Conservation (phyloP, 805 yeast species). For the Monosporozyma aquatica region DNA sequence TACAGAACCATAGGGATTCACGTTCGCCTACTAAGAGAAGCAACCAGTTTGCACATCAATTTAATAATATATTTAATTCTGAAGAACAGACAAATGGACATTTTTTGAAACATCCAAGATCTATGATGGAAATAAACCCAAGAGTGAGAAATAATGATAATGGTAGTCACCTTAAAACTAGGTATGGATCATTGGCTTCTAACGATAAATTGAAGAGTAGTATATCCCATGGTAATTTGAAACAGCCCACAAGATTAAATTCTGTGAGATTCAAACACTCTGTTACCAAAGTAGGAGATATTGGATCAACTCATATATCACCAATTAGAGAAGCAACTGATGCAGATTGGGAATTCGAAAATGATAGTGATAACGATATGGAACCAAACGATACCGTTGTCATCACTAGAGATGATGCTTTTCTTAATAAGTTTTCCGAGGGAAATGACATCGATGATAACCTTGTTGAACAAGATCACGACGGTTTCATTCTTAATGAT, state of each 20-base stretch:
- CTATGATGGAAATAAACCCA: conserved; percentile 25
- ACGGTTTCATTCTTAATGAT: conserved; percentile 19
- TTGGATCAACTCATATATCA: background rate
- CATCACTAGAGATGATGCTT: background rate
- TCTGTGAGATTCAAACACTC: conserved; percentile 23
- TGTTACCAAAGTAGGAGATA: conserved; percentile 15
- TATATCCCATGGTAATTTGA: conserved; percentile 22
- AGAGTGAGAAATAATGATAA: background rate
- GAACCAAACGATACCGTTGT: too few relatives aligned
- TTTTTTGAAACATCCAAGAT: conserved; percentile 23
- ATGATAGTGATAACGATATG: background rate
- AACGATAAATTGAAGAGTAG: conserved; percentile 16
- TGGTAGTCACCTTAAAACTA: background rate
- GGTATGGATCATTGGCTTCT: background rate
- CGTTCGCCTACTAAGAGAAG: conserved; percentile 6
- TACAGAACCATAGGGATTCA: background rate
- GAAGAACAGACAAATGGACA: background rate
- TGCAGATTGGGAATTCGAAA: background rate
- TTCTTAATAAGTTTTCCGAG: background rate
- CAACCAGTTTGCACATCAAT: conserved; percentile 12
- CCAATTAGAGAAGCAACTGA: conserved; percentile 14
- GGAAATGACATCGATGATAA: conserved; percentile 1
- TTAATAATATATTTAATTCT: conserved; percentile 10
- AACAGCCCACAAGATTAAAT: conserved; percentile 11
- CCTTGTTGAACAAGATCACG: conserved; percentile 3